Evolutionary conservation across 139 green algal species (phyloP).

Genomic region (Auxenochlorella pyrenoidosa): DNA sequence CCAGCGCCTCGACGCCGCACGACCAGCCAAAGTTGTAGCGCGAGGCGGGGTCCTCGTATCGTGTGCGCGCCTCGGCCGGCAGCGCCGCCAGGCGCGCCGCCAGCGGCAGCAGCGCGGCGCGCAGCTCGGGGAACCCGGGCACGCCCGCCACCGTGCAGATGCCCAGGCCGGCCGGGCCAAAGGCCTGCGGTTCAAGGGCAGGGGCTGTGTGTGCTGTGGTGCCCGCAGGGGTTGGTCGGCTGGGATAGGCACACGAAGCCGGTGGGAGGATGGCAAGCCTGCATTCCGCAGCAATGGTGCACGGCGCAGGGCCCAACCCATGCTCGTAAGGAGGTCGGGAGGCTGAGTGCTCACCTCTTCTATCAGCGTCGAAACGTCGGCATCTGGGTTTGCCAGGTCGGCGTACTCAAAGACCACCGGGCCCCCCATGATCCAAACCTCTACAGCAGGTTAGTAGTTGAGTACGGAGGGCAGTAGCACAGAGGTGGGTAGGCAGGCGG

Average conservation of each 20-base stretch:
- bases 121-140: constrained; percentile 43
- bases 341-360: neutral
- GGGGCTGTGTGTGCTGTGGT: too few relatives aligned
- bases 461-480: too few relatives aligned
- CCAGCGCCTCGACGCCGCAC: constrained; percentile 72
- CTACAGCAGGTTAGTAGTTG: neutral
- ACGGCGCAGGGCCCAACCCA: too few relatives aligned
- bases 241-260: too few relatives aligned
- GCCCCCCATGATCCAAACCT: neutral
- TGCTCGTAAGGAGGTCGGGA: neutral
- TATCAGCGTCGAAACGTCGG: neutral
- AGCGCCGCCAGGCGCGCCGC: constrained; percentile 64
- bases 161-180: constrained; percentile 65
- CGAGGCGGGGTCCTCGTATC: constrained; percentile 60
- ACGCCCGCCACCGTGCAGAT: constrained; percentile 64
- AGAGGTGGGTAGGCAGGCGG: too few relatives aligned
- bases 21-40: constrained; percentile 80
- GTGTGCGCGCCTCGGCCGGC: constrained; percentile 31
- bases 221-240: too few relatives aligned
- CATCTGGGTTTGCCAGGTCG: neutral
- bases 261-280: too few relatives aligned
- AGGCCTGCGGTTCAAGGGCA: constrained; percentile 50
- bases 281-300: neutral
- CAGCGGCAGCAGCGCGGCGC: constrained; percentile 63
- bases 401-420: neutral